Evolutionary conservation across 2,329 filamentous ascomycete genomes (phyloP), one percentile per base, ranked within the genome.

Genomic region (Ploettnerulaceae sp.): DNA sequence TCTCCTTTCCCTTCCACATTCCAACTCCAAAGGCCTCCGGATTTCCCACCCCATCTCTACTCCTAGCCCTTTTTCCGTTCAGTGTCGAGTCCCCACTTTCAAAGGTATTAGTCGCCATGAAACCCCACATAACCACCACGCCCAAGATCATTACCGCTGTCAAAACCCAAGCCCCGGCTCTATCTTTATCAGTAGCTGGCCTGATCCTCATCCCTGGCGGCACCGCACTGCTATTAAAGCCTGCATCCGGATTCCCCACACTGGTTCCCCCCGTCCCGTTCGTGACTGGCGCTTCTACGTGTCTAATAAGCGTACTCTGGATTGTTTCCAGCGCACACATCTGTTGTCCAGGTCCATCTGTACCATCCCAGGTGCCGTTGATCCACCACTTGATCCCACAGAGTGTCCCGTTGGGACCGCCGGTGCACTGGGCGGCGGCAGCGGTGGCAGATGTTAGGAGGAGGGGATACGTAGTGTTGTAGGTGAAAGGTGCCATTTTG

Each of bases 321-420:
- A 84, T 74, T 7, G 84, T 71, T 58, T 86, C 81, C 62, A 86
- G 68, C 3, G 78, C 81, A 1, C 77, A 72, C 82, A 87, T 86
- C 64, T 86, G 81, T 62, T 86, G 81, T 4, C 82, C 83, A 3
- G 85, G 75, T 5, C 82, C 82, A 5, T 70, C 73, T 1, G 69
- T 70, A 18, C 77, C 77, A 59, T 85, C 80, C 66, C 75, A 84
- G 7, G 66, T 66, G 0, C 66, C 70, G 28, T 67, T 69, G 43
- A 73, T 69, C 40, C 72, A 73, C 79, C 81, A 84, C 50, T 74
- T 74, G 37, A 80, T 61, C 4, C 80, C 77, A 56, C 79, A 84
- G 71, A 79, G 73, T 21, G 72, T 72, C 2, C 72, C 70, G 49
- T 77, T 79, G 18, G 61, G 54, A 12, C 78, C 79, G 20, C 80